Conservation (phyloP, 805 yeast genomes). For the Myxozyma melibiosi region DNA sequence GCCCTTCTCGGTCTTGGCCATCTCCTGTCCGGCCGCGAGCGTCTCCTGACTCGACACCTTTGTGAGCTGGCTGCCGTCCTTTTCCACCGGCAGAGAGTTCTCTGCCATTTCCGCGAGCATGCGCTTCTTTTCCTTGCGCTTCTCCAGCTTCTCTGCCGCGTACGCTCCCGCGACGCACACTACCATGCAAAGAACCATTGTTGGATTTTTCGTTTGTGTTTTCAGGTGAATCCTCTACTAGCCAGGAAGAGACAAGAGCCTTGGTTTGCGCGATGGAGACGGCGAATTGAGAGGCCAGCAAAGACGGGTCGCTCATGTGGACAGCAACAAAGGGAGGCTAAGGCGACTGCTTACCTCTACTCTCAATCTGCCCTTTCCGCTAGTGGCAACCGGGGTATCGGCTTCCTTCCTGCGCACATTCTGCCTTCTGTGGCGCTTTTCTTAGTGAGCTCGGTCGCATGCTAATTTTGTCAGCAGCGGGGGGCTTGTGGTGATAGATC, state of each 20-base stretch:
- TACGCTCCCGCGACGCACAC: conserved; percentile 5
- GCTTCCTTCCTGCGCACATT: no score
- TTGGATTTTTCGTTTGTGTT: neutral
- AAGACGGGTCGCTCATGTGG: conserved; percentile 16
- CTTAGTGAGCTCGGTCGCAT: no score
- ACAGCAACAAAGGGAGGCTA: no score
- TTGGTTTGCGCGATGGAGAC: conserved; percentile 36
- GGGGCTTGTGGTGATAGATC: no score
- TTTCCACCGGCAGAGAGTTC: neutral
- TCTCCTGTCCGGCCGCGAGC: neutral
- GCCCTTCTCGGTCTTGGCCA: conserved; percentile 1
- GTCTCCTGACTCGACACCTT: neutral
- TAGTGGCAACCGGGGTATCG: no score
- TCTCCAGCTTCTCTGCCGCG: neutral
- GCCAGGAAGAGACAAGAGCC: conserved; percentile 37
- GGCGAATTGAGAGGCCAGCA: conserved; percentile 37
- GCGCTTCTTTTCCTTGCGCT: conserved; percentile 6
- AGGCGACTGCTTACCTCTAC: no score
- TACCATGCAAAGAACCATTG: conserved; percentile 10
- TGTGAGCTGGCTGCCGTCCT: neutral
- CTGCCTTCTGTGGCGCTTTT: no score
- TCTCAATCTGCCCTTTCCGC: no score
- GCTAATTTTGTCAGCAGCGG: no score
- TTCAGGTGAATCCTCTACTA: conserved; percentile 12
- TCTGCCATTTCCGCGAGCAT: neutral